A percentile compares a stretch with the other conserved stretches of the same genome.
Conservation (phyloP, 2,329 filamentous ascomycete species). For the Trichoderma atrobrunneum region DNA sequence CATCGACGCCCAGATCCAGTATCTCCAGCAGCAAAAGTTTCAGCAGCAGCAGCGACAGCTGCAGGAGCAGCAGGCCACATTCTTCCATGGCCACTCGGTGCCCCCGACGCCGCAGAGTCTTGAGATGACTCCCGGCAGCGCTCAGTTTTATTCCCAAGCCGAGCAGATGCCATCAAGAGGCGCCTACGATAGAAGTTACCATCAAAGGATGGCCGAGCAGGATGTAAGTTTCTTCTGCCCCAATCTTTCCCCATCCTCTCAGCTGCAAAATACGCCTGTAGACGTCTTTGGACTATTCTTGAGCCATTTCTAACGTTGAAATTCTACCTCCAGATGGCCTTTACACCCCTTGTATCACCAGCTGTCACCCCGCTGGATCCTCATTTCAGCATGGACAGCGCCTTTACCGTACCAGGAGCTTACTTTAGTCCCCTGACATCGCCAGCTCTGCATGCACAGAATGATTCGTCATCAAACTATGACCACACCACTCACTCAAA, state of each 20-base stretch:
- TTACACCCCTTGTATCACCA: constrained; percentile 80
- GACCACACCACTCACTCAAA: constrained; percentile 45
- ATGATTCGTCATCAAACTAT: constrained; percentile 47
- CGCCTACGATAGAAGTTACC: constrained; percentile 62
- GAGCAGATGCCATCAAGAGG: constrained; percentile 53
- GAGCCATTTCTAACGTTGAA: background rate
- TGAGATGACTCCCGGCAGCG: constrained; percentile 63
- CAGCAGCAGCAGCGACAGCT: constrained; percentile 59
- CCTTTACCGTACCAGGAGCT: constrained; percentile 63
- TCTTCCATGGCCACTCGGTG: constrained; percentile 60
- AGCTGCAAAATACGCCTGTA: background rate
- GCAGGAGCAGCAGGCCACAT: constrained; percentile 56
- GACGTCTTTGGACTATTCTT: background rate
- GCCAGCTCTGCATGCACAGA: constrained; percentile 73
- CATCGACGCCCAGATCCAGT: constrained; percentile 65
- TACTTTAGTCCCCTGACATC: constrained; percentile 85
- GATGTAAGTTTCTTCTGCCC: constrained; percentile 49
- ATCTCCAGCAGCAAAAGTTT: constrained; percentile 61
- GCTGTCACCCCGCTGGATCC: constrained; percentile 76
- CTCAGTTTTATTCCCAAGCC: constrained; percentile 59
- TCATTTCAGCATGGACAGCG: constrained; percentile 59
- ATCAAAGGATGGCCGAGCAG: constrained; percentile 65
- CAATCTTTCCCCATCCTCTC: too few species aligned
- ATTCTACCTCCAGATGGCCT: constrained; percentile 56
- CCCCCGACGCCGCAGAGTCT: constrained; percentile 80